Evolutionary conservation across 2,329 filamentous ascomycete species (phyloP).

Genomic region (Niveomyces coronatus): DNA sequence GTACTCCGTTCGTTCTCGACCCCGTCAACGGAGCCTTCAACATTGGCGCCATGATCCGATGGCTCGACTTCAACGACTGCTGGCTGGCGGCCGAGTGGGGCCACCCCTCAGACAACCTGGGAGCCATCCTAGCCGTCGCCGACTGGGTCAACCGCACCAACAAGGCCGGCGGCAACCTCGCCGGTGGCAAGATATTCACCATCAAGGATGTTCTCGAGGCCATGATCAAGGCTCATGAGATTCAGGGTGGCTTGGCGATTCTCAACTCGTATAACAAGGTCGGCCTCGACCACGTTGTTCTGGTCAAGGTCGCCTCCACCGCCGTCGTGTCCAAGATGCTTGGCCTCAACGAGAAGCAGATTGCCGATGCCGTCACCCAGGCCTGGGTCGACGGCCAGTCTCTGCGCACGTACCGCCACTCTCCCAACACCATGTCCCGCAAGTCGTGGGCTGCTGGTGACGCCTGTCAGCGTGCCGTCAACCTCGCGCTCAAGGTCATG

Average conservation of each 20-base stretch:
- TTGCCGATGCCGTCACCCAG: constrained; percentile 89
- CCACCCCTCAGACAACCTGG: constrained; percentile 95
- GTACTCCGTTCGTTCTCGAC: constrained; percentile 88
- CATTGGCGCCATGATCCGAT: constrained; percentile 97
- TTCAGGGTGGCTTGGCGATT: constrained; percentile 91
- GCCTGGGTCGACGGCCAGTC: constrained; percentile 96
- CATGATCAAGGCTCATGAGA: constrained; percentile 99
- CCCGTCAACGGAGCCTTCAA: constrained; percentile 96
- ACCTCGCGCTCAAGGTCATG: constrained; percentile 80
- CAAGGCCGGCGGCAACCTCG: constrained; percentile 65
- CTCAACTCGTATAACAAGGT: constrained; percentile 99
- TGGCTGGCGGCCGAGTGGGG: constrained; percentile 99
- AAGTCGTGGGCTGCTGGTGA: constrained; percentile 99
- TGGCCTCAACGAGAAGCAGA: constrained; percentile 80
- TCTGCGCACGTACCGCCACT: constrained; percentile 92
- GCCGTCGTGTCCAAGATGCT: constrained; percentile 95
- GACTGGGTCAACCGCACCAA: constrained; percentile 96
- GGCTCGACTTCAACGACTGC: constrained; percentile 99
- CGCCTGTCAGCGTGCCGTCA: constrained; percentile 90
- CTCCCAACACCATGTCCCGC: constrained; percentile 98
- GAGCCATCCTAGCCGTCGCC: constrained; percentile 89
- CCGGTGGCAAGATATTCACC: constrained; percentile 79
- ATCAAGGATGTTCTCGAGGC: constrained; percentile 86
- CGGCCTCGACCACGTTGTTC: constrained; percentile 91
- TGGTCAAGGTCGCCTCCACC: constrained; percentile 94